Evolutionary conservation across 1,284 basidiomycete genomes (phyloP), one percentile per base, ranked within the genome.

Genomic region (Papiliotrema flavescens): DNA sequence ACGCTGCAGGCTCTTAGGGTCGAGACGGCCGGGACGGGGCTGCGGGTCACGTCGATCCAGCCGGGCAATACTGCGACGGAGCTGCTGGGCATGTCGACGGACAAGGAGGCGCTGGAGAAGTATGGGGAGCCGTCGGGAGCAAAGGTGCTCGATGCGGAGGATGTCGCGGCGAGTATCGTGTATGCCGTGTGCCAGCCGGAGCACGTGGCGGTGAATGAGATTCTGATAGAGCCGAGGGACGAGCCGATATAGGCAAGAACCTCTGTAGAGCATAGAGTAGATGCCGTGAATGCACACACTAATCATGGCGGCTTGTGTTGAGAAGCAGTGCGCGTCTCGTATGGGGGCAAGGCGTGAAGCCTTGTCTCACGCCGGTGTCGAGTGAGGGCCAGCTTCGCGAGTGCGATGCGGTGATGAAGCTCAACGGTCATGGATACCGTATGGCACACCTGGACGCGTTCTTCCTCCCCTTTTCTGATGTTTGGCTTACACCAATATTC

Each of bases 61-160:
- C 70, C 70, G 8, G 70, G 70, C 20, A 71, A 71, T 44, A 64
- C 63, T 2, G 65, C 65, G 0, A 71, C 70, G 0, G 70, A 71
- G 15, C 62, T 71, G 28, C 40, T 71, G 13, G 61, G 64, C 15
- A 71, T 71, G 70, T 67, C 64, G 49, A 71, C 54, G 40, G 70
- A 71, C 47, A 44, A 49, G 13, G 69, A 71, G 43, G 70, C 70
- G 8, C 50, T 71, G 34, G 61, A 69, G 48, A 66, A 69, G 57
- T 71, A 70, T 49, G 70, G 66, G 15, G 61, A 65, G 47, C 67
- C 69, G 1, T 61, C 65, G 8, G 69, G 69, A n/a, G 69, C 69
- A 19, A 64, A 67, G 53, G 63, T 71, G 23, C 49, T 71, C 19
- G 64, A 70, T 26, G 59, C 69, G 2, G 52, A 51, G 26, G 69